Base-by-base conservation (phyloP, 352 stramenopile species). In the Phytophthora cryptogea region DNA sequence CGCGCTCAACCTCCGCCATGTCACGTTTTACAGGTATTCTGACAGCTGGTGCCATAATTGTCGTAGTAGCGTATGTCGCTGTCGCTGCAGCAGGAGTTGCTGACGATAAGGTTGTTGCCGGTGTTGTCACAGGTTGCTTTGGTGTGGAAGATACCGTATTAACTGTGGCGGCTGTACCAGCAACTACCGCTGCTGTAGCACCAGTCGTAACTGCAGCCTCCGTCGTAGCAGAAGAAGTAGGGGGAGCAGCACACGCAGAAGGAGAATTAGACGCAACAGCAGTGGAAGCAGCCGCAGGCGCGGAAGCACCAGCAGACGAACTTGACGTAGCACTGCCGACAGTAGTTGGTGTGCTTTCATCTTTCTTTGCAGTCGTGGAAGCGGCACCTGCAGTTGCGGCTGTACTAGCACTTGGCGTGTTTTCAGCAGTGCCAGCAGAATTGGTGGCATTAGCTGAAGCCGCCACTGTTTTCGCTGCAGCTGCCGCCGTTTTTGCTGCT, bases 1-100 rank as follows among this genome's bases (percentile, higher is more conserved):
- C 77, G 1, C 82, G 75, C 58, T 91, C 79, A 16, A 74, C 66
- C 17, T 64, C 55, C 11, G 62, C 58, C 5, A 76, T 39, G 0
- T 68, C 59, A 23, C 75, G 70, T 45, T 63, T 59, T 9, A 37
- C 39, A 33, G 36, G 26, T 40, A 47, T 32, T 20, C 31, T 50
- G 16, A 60, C 51, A 27, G 44, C 16, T 26, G 52, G 45, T 5
- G 36, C n/a, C 39, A 47, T 46, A 9, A 58, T 45, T 23, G 49
- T 54, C 26, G 52, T 37, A 3, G 57, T 32, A 26, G 49, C 3
- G 27, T 20, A 13, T 35, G 31, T 26, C n/a, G 30, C 43, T n/a
- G 41, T 54, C 2, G 23, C 6, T 27, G 37, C 13, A 23, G 30
- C 9, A 26, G 11, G 37, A 17, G 9, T 31, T 26, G 49, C 27